Base-by-base conservation (phyloP, 2,329 filamentous ascomycete species). In the Pseudocercospora crystallina region DNA sequence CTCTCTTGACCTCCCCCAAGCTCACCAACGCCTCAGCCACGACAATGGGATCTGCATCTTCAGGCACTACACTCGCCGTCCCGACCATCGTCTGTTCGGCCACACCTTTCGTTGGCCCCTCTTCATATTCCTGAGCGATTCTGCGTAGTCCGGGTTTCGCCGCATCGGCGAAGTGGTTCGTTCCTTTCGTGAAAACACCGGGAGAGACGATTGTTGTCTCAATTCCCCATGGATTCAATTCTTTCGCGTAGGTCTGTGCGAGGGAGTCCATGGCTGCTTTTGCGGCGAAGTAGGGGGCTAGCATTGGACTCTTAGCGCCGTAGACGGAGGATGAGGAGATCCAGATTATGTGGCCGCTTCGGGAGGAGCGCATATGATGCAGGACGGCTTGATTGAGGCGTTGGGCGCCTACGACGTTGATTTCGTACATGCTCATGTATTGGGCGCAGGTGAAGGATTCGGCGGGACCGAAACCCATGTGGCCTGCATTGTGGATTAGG, bases 341-440 rank as follows among this genome's bases (percentile, higher is more conserved):
- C 51, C 51, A 53, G 34, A 53, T 43, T n/a, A 53, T 34, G 32
- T 53, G 51, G 3, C 51, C 46, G 8, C 11, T 20, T 2, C 46
- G 46, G 1, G 31, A 17, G 9, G 12, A 10, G n/a, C 50, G 45
- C 33, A 53, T 40, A 34, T 49, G 50, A 0, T 66, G 53, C 10
- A 56, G 53, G 12, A 46, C 26, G 3, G 41, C 46, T 37, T 54
- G 45, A 29, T 50, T 56, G 20, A 53, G 45, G 15, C 51, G 51
- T 17, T 54, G 51, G 11, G 42, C 29, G 31, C 51, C 48, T 33
- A 57, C 35, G 3, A 54, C 48, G 41, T 57, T 57, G 31, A 52
- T 47, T 13, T 49, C 35, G 44, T 49, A 52, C 11, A 54, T 40
- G 35, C 13, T 9, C 9, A 36, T 10, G 47, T 49, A 57, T 45